Evolutionary conservation across 2,329 filamentous ascomycete genomes (phyloP), one percentile per base, ranked within the genome.

Genomic region (Botrytis aclada): DNA sequence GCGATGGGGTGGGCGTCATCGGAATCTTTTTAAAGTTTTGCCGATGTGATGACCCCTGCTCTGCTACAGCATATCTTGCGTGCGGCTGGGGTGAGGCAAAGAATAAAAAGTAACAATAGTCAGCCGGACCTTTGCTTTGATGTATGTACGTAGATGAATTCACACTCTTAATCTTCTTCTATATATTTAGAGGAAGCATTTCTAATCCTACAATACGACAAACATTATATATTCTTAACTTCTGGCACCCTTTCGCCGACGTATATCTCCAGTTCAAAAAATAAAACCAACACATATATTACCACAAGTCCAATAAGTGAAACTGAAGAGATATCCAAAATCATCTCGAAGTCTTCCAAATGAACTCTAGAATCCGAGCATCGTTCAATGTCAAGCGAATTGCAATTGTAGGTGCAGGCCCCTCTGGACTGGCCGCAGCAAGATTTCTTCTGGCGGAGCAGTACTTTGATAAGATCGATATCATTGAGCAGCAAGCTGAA

Each of bases 331-430:
- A 47, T 61, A 29, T 63, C 25, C 20, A 32, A 63, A 18, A 14
- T 34, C 29, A 32, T 34, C 32, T 29, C 54, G 25, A 9, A 32
- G 45, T 37, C 45, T 18, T n/a, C 64, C 32, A 71, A 39, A 80
- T 80, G 79, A 77, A 75, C 51, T 79, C 76, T 34, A 64, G 77
- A 41, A 43, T 74, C 45, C 73, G 72, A 71, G 41, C 72, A 54
- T 63, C 72, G n/a, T 79, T 80, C 65, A 62, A 75, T 74, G 86
- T 92, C 66, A 85, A 85, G 74, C 88, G 83, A 63, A 85, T 97
- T 76, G 93, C 93, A 76, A 86, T 98, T 74, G 89, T 98, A 76
- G 95, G 95, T 34, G 94, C 92, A 16, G 95, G 95, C 0, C 93
- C 95, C 0, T 88, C 88, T 75, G 95, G 95, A 7, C 85, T 97